Percentiles rank a stretch among this genome's conserved stretches.
These are phyloP conservation scores for Penicillium sp. DNA, from an alignment of 2,329 filamentous ascomycete genomes.

Conservation along the genomic window DNA sequence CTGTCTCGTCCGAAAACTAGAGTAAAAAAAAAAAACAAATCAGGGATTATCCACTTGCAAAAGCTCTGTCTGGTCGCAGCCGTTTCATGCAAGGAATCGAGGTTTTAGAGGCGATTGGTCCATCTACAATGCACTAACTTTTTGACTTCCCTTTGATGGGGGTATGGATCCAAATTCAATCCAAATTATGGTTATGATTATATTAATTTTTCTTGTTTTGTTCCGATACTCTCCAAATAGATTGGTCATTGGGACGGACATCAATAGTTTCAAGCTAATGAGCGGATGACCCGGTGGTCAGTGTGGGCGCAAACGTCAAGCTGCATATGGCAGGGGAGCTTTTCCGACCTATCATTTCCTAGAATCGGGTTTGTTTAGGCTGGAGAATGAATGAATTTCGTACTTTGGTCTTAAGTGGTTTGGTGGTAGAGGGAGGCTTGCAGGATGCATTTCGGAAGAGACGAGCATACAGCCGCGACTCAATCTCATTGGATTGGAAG, in stretches of 20 bases:
- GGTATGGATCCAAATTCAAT: neutral
- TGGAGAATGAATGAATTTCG: neutral
- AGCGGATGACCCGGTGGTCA: neutral
- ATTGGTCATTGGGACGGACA: neutral
- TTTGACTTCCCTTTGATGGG: neutral
- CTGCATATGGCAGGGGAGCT: neutral
- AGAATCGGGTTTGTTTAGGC: neutral
- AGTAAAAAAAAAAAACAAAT: neutral
- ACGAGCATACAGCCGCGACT: slow-evolving; percentile 4
- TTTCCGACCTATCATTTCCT: slow-evolving; percentile 10
- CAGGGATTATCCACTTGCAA: neutral
- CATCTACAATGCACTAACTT: slow-evolving; percentile 5
- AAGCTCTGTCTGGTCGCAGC: neutral
- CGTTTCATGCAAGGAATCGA: slow-evolving; percentile 24
- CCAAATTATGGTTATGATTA: neutral
- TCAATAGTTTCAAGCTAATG: slow-evolving; percentile 6
- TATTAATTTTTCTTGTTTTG: neutral
- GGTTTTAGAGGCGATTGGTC: slow-evolving; percentile 21
- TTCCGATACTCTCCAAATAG: neutral
- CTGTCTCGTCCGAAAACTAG: neutral
- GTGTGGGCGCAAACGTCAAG: neutral
- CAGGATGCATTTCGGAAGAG: slow-evolving; percentile 11
- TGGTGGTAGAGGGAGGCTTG: slow-evolving; percentile 2
- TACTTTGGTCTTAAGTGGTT: neutral
- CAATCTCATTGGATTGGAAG: slow-evolving; percentile 4